Conservation (phyloP, 495 filamentous ascomycete genomes). For the Amorphotheca resinae region DNA sequence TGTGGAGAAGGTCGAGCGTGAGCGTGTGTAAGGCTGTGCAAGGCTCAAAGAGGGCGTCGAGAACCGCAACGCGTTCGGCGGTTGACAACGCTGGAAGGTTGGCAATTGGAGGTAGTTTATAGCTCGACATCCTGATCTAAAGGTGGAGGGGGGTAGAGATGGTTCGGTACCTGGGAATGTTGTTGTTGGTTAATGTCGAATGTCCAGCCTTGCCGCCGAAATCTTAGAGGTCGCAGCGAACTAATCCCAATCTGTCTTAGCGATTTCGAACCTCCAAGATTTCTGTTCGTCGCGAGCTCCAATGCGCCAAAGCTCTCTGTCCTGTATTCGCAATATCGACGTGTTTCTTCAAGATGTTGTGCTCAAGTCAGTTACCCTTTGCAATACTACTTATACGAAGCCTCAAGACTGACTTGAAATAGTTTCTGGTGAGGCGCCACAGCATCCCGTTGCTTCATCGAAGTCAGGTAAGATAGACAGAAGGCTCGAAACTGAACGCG, state of each 20-base stretch:
- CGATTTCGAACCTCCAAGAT: background rate
- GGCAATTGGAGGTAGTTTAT: conserved; percentile 37
- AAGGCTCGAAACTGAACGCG: conserved; percentile 5
- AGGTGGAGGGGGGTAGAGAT: too few relatives aligned
- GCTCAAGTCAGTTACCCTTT: conserved; percentile 49
- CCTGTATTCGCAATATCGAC: conserved; percentile 14
- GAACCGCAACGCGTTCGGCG: conserved; percentile 43
- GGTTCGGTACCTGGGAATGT: too few relatives aligned
- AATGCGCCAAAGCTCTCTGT: conserved; percentile 14
- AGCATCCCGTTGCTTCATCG: conserved; percentile 84
- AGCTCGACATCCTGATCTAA: conserved; percentile 16
- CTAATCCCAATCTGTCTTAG: conserved; percentile 3
- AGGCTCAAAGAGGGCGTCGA: conserved; percentile 83
- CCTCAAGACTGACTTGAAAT: conserved; percentile 18
- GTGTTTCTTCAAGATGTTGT: conserved; percentile 46
- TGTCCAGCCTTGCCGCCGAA: too few relatives aligned
- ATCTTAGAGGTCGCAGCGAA: background rate
- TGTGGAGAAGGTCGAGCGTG: conserved; percentile 50
- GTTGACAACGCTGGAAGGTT: conserved; percentile 42
- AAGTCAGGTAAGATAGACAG: conserved; percentile 65
- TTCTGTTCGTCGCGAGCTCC: background rate
- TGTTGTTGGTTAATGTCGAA: background rate
- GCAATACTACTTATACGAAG: background rate
- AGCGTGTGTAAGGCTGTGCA: conserved; percentile 61
- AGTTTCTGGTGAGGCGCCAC: conserved; percentile 97